Evolutionary conservation across 176 grass and related monocot species (phyloP), one percentile per base, ranked within the genome.

Genomic region (Leersia perrieri): DNA sequence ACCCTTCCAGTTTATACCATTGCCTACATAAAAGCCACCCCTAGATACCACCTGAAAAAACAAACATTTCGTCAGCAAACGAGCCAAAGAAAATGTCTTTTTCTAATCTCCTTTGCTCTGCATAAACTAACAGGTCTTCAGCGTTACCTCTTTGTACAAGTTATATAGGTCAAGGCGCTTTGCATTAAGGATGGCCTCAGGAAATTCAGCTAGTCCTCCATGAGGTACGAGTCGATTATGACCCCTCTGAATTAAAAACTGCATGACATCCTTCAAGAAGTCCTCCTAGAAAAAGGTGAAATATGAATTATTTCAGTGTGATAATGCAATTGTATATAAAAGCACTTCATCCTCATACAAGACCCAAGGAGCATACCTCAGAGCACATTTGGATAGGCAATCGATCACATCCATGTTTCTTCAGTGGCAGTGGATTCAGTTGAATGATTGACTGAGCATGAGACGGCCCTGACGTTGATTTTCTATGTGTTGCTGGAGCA

Each of bases 1-100:
- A 8, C 96, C 96, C 82, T 95, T 99, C 96, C 96, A 93, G 84
- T 99, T 95, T 86, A 99, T 95, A 71, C 96, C 90, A 45, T 93
- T 99, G 9, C 96, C 96, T 4, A 99, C 92, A 93, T 93, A 95
- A 82, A 99, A 99, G 23, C 96, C 95, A 72, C 96, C 96, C 74
- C 92, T 93, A 18, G 92, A 99, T 57, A 99, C 96, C 53, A 99
- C 96, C 96, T 95, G 78, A 72, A 65, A 80, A 74, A 55, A 60
- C 44, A 78, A 58, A 75, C 27, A 28, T 18, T 60, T 66, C 55
- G 34, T 87, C 57, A 86, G 74, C 0, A 10, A 83, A 65, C 73
- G 20, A 40, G 35, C 3, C 15, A 14, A 84, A 75, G 41, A 34
- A 55, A 26, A 18, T 27, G 51, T 39, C 34, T 34, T 75, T 60